These are phyloP conservation scores for Leishmania martiniquensis DNA, from an alignment of 208 protist species.

Conservation along the genomic window DNA sequence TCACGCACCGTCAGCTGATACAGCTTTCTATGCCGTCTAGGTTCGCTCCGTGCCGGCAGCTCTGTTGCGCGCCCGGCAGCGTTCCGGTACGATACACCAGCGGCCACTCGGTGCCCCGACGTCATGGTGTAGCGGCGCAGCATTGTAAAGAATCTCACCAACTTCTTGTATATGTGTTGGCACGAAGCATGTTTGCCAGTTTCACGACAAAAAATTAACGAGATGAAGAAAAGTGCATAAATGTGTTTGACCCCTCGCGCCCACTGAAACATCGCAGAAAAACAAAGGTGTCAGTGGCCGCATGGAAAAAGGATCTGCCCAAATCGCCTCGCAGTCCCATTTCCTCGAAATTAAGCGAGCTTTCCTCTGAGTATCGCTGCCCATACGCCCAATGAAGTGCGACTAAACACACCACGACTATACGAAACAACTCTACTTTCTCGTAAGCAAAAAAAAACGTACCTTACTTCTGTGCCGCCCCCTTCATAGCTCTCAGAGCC, in stretches of 20 bases:
- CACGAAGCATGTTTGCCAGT: neutral
- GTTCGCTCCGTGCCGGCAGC: constrained; percentile 11
- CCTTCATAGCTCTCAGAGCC: too few relatives aligned
- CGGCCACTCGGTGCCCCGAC: too few relatives aligned
- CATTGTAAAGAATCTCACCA: neutral
- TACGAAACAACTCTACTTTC: too few relatives aligned
- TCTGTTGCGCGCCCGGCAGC: neutral
- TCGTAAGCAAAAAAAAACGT: too few relatives aligned
- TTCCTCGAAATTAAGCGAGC: neutral
- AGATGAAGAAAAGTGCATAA: neutral
- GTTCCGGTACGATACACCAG: neutral
- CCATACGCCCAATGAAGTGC: too few relatives aligned
- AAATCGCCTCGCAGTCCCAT: neutral
- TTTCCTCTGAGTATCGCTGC: neutral
- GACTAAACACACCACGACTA: too few relatives aligned
- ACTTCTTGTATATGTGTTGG: neutral
- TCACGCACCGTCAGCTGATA: constrained; percentile 61
- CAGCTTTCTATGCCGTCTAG: constrained; percentile 47
- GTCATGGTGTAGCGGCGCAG: neutral
- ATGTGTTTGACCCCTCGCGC: neutral
- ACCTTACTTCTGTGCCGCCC: too few relatives aligned
- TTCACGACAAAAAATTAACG: neutral
- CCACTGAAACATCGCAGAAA: neutral
- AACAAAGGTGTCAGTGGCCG: neutral
- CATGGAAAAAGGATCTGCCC: neutral